Conservation (phyloP, 805 yeast species). For the Monosporozyma solicola region DNA sequence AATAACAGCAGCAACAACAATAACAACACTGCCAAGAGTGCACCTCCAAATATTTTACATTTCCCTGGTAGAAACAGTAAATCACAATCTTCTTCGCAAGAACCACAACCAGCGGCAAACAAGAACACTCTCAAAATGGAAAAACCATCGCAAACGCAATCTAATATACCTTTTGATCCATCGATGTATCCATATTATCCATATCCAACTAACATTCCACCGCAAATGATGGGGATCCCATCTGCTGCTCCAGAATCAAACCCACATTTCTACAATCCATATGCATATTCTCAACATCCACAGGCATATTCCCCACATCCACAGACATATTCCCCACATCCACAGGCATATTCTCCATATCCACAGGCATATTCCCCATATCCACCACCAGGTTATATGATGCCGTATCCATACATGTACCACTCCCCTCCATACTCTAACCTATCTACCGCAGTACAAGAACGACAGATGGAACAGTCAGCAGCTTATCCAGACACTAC, state of each 20-base stretch:
- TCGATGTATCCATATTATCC: not conserved
- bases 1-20: not conserved
- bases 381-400: conserved; percentile 5
- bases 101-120: not conserved
- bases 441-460: not conserved
- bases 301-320: not conserved
- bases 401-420: not conserved
- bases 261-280: not conserved
- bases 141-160: too few species aligned
- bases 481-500: not conserved
- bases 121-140: not conserved
- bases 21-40: conserved; percentile 10
- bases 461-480: not conserved
- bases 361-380: not conserved
- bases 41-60: conserved; percentile 20
- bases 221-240: not conserved
- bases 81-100: not conserved
- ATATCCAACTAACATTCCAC: not conserved
- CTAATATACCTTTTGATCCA: not conserved
- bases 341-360: not conserved
- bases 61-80: conserved; percentile 7
- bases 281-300: not conserved
- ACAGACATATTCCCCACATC: not conserved
- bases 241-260: not conserved
- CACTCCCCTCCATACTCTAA: conserved; percentile 1